Conservation (phyloP, 2,329 filamentous ascomycete genomes). For the Emericellopsis atlantica region DNA sequence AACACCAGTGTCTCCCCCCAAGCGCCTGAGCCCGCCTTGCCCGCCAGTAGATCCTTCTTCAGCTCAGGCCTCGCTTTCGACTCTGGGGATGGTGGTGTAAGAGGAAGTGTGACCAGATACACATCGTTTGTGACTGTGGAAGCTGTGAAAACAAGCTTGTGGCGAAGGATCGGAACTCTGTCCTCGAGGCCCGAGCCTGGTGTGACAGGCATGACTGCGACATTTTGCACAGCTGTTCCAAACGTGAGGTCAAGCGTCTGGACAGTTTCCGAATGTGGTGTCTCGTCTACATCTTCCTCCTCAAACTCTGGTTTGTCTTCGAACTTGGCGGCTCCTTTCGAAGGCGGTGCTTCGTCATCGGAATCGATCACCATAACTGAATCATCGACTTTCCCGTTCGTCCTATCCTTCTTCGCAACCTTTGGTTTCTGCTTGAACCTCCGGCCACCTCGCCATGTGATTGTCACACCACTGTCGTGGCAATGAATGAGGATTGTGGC, state of each 20-base stretch:
- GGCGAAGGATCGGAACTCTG: constrained; percentile 31
- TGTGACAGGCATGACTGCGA: constrained; percentile 36
- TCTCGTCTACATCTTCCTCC: constrained; percentile 35
- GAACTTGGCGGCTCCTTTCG: constrained; percentile 18
- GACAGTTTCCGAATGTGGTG: constrained; percentile 38
- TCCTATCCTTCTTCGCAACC: constrained; percentile 24
- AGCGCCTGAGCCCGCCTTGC: constrained; percentile 43
- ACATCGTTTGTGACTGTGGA: constrained; percentile 44
- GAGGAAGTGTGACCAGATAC: constrained; percentile 44
- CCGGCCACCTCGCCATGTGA: constrained; percentile 50
- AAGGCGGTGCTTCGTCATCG: constrained; percentile 32
- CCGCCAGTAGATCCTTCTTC: constrained; percentile 34
- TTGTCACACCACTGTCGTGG: constrained; percentile 48
- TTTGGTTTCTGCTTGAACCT: constrained; percentile 38
- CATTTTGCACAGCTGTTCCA: constrained; percentile 39
- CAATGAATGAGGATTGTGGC: constrained; percentile 51
- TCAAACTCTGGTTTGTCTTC: constrained; percentile 47
- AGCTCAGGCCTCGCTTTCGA: constrained; percentile 45
- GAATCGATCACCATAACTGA: constrained; percentile 51
- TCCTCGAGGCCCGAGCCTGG: neutral
- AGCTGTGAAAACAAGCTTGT: constrained; percentile 48
- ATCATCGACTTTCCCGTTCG: constrained; percentile 39
- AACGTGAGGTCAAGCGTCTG: constrained; percentile 51
- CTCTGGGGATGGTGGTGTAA: constrained; percentile 47
- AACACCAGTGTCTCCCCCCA: constrained; percentile 49